Evolutionary conservation across 352 stramenopile genomes (phyloP).

Genomic region (Globisporangium barbulae): DNA sequence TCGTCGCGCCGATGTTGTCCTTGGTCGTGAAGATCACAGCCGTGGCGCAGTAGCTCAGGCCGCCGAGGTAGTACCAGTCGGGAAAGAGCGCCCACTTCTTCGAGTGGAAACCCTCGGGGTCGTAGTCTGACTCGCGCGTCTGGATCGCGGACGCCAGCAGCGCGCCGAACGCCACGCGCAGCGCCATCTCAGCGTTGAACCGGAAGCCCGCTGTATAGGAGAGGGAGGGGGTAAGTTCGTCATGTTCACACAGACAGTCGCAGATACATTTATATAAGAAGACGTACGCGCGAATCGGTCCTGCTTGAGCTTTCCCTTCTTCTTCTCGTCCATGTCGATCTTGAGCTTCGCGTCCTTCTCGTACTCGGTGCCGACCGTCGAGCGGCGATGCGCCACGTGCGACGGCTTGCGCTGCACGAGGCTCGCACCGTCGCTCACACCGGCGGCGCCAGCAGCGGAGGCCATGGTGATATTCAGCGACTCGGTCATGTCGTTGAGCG

Average conservation of each 20-base stretch:
- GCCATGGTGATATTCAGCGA: slow-evolving; percentile 11
- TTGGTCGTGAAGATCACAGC: slow-evolving; percentile 39
- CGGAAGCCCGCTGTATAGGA: slow-evolving; percentile 24
- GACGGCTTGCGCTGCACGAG: slow-evolving; percentile 12
- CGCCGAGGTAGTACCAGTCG: slow-evolving; percentile 56
- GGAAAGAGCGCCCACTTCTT: slow-evolving; percentile 67
- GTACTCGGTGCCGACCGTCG: slow-evolving; percentile 40
- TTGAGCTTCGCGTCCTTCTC: slow-evolving; percentile 20
- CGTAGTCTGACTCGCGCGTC: slow-evolving; percentile 35
- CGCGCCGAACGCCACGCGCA: slow-evolving; percentile 55
- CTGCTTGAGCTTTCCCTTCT: slow-evolving; percentile 24
- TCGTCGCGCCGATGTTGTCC: slow-evolving; percentile 37
- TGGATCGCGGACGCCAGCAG: slow-evolving; percentile 61
- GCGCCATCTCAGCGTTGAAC: slow-evolving; percentile 36
- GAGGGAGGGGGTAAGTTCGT: background rate
- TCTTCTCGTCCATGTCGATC: slow-evolving; percentile 25
- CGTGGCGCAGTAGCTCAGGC: slow-evolving; percentile 49
- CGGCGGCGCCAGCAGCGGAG: slow-evolving; percentile 16
- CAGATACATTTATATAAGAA: background rate
- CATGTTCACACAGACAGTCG: background rate
- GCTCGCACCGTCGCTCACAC: slow-evolving; percentile 22
- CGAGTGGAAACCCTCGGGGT: slow-evolving; percentile 20
- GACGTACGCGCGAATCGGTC: slow-evolving; percentile 22
- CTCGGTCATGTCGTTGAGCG: slow-evolving; percentile 24
- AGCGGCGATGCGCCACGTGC: slow-evolving; percentile 2